Evolutionary conservation across 257 asterid genomes (phyloP).

Genomic region (Nicotiana obtusifolia): DNA sequence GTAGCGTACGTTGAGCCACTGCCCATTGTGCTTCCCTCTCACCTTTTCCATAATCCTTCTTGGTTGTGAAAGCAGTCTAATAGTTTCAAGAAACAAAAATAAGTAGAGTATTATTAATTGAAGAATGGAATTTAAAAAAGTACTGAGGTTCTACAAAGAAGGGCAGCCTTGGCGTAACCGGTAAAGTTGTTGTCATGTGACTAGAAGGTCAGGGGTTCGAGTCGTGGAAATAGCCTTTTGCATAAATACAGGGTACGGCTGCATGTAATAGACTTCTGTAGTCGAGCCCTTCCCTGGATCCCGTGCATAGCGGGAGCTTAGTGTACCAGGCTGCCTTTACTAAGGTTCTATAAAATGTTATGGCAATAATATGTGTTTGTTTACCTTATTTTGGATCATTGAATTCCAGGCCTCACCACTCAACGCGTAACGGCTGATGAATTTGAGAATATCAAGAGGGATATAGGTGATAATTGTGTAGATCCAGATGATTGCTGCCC

Average conservation of each 20-base stretch:
- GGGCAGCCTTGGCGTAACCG: too few relatives aligned
- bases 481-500: slow-evolving; percentile 77
- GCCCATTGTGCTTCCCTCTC: slow-evolving; percentile 63
- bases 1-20: slow-evolving; percentile 46
- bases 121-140: background rate
- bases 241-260: too few relatives aligned
- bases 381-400: slow-evolving; percentile 43
- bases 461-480: slow-evolving; percentile 56
- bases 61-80: slow-evolving; percentile 51
- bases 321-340: too few relatives aligned
- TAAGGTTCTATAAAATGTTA: background rate
- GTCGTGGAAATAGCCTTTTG: too few relatives aligned
- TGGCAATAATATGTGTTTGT: background rate
- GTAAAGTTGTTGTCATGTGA: too few relatives aligned
- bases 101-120: background rate
- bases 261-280: too few relatives aligned
- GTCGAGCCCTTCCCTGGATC: too few relatives aligned
- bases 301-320: too few relatives aligned
- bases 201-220: too few relatives aligned
- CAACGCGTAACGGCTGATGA: slow-evolving; percentile 42
- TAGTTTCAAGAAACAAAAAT: background rate
- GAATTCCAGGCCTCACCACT: slow-evolving; percentile 51
- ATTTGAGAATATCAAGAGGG: slow-evolving; percentile 68
- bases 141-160: too few relatives aligned
- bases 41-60: slow-evolving; percentile 39